These are phyloP conservation scores for Wickerhamomyces canadensis DNA, from an alignment of 805 yeast genomes.

Conservation along the genomic window DNA sequence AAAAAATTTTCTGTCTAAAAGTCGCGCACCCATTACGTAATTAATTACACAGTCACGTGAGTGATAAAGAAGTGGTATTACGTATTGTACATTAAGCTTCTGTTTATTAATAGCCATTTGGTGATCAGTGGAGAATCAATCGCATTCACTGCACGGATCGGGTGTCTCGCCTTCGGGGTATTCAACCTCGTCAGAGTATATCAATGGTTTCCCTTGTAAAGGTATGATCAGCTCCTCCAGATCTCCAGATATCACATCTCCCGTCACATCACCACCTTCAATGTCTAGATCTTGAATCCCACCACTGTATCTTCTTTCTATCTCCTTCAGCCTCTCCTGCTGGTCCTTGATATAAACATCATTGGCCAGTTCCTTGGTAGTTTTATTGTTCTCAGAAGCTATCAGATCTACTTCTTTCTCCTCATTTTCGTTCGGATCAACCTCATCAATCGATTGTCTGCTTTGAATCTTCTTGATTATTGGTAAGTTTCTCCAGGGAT, in stretches of 20 bases:
- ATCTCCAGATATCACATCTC: too few species aligned
- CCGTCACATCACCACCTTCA: constrained; percentile 6
- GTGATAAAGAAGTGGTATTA: not conserved
- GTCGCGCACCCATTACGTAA: not conserved
- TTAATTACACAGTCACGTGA: not conserved
- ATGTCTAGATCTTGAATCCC: not conserved
- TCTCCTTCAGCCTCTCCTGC: constrained; percentile 17
- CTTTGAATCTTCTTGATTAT: constrained; percentile 18
- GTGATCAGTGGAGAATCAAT: too few species aligned
- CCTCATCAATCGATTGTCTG: constrained; percentile 3
- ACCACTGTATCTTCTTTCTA: constrained; percentile 13
- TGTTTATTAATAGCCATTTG: too few species aligned
- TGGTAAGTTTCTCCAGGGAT: constrained; percentile 19
- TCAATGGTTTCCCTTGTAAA: too few species aligned
- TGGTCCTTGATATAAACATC: constrained; percentile 18
- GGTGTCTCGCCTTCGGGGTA: too few species aligned
- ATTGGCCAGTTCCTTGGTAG: constrained; percentile 9
- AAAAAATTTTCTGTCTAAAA: too few species aligned
- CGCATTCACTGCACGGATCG: too few species aligned
- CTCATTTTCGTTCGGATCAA: too few species aligned
- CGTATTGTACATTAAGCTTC: too few species aligned
- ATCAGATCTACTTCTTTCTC: constrained; percentile 8
- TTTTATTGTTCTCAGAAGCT: constrained; percentile 4
- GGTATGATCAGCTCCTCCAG: too few species aligned
- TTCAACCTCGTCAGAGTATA: not conserved